Percentiles rank a stretch among this genome's conserved stretches.
phyloP scores from a whole-genome alignment of 352 stramenopile genomes.

The Phytophthora idaei region DNA sequence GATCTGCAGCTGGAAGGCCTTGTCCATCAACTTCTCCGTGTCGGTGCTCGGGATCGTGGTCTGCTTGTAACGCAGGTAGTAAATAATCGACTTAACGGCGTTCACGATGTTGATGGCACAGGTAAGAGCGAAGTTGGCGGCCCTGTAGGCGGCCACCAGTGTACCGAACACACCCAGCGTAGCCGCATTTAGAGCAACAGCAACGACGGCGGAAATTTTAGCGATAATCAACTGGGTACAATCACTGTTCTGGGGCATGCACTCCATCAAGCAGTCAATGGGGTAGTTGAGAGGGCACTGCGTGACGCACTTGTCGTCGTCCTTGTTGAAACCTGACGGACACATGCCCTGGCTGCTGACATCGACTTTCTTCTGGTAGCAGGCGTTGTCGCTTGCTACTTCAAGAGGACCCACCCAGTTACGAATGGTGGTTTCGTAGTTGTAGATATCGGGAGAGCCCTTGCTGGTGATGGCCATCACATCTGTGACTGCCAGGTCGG shows the following conservation, averaged over 20 bases:
- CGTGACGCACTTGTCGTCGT: conserved; percentile 49
- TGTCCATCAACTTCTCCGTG: conserved; percentile 32
- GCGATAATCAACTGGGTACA: conserved; percentile 42
- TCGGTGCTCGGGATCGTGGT: conserved; percentile 15
- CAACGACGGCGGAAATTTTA: conserved; percentile 40
- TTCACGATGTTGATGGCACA: conserved; percentile 32
- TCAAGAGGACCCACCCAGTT: conserved; percentile 47
- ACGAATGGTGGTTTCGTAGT: conserved; percentile 34
- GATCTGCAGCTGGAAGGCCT: conserved; percentile 32
- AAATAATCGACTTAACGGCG: conserved; percentile 33
- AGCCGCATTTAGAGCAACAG: conserved; percentile 41
- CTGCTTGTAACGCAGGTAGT: conserved; percentile 35
- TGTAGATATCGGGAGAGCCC: conserved; percentile 17
- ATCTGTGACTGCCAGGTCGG: conserved; percentile 25
- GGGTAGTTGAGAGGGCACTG: conserved; percentile 55
- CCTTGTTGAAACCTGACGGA: conserved; percentile 46
- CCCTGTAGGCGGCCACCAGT: conserved; percentile 12
- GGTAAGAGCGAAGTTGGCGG: conserved; percentile 12
- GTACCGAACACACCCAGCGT: conserved; percentile 44
- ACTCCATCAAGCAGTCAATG: conserved; percentile 40
- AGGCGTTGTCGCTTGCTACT: conserved; percentile 14
- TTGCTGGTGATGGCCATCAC: conserved; percentile 18
- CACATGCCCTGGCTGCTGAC: conserved; percentile 37
- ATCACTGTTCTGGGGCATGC: conserved; percentile 45
- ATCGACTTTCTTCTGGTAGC: conserved; percentile 35